Evolutionary conservation across 2,329 filamentous ascomycete genomes (phyloP), one percentile per base, ranked within the genome.

Genomic region (Zymoseptoria tritici): DNA sequence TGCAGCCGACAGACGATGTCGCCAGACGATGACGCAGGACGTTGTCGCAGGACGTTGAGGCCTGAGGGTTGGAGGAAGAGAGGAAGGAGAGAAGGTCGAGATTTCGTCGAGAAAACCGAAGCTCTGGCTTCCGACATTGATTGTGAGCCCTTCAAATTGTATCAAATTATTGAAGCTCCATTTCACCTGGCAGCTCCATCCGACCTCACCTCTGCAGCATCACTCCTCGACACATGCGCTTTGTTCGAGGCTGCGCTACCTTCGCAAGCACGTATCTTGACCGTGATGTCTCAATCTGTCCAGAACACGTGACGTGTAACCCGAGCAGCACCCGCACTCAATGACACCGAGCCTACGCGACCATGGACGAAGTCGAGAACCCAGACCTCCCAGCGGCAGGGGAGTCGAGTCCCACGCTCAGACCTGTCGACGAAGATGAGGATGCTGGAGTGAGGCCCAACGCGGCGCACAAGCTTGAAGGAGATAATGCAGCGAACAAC

Each of bases 301-400:
- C 16, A n/a, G 16, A 7, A 46, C 6, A 46, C 36, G 11, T 46
- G 36, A 16, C 36, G 16, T 46, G 36, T 16, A 16, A 46, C 7
- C n/a, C 13, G n/a, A 29, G 26, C 36, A n/a, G 36, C 36, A 46
- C 13, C 36, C 13, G 36, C 13, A 46, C 36, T 46, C 16, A 16
- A 46, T n/a, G 36, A 46, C 13, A 46, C 36, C 36, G 36, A 16
- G 36, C 36, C 13, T 16, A 46, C 13, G 36, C 36, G 36, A 57
- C 55, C 56, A 74, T 74, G 72, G 72, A 74, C 62, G 72, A 74
- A 63, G 72, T 74, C 53, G 72, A 74, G 64, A 74, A 74, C 52
- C 72, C 72, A 26, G 63, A 64, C 55, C 60, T 74, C 19, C 70
- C 72, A n/a, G 65, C 68, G 22, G 67, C 71, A 19, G 71, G 70